Evolutionary conservation across 148 eudicot genomes (phyloP), one percentile per base, ranked within the genome.

Genomic region (Cornus kousa): DNA sequence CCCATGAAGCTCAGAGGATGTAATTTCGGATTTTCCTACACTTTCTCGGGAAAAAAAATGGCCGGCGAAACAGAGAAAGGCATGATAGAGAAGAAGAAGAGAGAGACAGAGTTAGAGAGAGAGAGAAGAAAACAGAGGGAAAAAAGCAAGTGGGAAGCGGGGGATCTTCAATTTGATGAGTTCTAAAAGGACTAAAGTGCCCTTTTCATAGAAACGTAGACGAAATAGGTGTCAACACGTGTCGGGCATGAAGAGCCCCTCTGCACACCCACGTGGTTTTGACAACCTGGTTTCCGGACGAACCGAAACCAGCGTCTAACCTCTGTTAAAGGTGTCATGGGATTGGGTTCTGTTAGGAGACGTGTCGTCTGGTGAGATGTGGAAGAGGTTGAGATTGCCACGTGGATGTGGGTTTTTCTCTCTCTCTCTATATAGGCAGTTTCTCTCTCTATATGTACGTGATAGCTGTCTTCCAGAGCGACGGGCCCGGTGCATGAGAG

Each of bases 201-300:
- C 71, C 74, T 32, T 66, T 55, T 68, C 17, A 50, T 11, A 11
- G 53, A 16, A 35, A 46, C 33, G 67, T 60, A 37, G 12, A 17
- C 28, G 16, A 0, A 55, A 3, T 67, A 53, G 59, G 59, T 11
- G 59, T 12, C 4, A 80, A 80, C 83, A 77, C 83, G 83, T 76
- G 83, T 79, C 32, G 37, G 31, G 3, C 13, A 37, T 5, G 2
- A 11, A 50, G 14, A 37, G 57, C 5, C 35, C 5, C 35, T 0
- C 17, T 53, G 4, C 22, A 40, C 3, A 7, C 7, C 77, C 80
- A 83, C 86, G 86, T 83, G 82, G 76, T 71, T 37, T 1, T 7
- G 71, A 67, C 50, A 77, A 77, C 68, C 76, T 31, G 68, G 60
- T 72, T 72, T 59, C 13, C 14, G 17, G 65, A 77, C 73, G 53